These are phyloP conservation scores for Acer saccharum DNA, from an alignment of 345 rosid genomes.

Conservation along the genomic window DNA sequence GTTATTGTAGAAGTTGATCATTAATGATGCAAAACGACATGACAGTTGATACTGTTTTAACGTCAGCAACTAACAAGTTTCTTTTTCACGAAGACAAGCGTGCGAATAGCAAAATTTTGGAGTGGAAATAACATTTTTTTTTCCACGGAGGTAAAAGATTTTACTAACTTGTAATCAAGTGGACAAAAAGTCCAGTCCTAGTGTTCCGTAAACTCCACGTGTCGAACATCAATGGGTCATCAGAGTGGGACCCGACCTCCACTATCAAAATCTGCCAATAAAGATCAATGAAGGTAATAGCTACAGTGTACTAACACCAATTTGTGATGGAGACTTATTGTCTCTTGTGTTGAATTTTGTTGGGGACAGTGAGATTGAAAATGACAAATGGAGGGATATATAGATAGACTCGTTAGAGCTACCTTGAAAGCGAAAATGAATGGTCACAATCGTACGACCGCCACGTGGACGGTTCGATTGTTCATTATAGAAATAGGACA, in stretches of 20 bases:
- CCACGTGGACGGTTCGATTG: slow-evolving; percentile 34
- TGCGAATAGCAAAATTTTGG: background rate
- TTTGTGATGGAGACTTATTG: slow-evolving; percentile 36
- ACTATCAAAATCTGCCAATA: background rate
- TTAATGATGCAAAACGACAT: background rate
- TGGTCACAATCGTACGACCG: slow-evolving; percentile 19
- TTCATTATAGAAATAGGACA: background rate
- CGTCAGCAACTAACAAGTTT: background rate
- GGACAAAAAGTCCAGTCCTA: background rate
- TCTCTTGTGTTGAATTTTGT: slow-evolving; percentile 29
- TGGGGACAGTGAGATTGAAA: slow-evolving; percentile 28
- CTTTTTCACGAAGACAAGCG: background rate
- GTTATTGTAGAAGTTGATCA: background rate
- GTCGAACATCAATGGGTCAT: background rate
- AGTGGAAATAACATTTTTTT: background rate
- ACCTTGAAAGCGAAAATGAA: slow-evolving; percentile 9
- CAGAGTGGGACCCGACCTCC: background rate
- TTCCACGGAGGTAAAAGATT: background rate
- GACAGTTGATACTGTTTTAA: background rate
- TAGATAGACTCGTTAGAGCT: background rate
- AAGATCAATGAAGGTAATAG: background rate
- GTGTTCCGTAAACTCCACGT: background rate
- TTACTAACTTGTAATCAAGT: background rate
- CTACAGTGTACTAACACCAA: slow-evolving; percentile 9
- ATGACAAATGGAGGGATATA: slow-evolving; percentile 11